Conservation (phyloP, 1,284 basidiomycete species). For the Uromyces viciae-fabae region DNA sequence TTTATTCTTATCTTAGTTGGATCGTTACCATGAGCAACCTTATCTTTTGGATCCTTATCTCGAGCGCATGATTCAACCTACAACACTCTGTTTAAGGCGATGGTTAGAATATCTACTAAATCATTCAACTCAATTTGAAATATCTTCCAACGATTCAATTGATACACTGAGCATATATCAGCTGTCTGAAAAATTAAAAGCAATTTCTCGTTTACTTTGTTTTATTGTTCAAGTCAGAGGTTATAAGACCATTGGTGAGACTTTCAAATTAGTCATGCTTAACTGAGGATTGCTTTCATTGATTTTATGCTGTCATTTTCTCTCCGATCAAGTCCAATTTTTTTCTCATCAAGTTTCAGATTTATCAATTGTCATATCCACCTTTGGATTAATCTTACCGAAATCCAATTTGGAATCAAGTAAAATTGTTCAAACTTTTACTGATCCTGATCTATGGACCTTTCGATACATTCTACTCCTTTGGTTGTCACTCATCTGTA, state of each 20-base stretch:
- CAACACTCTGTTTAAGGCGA: constrained; percentile 65
- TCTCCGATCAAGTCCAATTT: constrained; percentile 70
- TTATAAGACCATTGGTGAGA: constrained; percentile 84
- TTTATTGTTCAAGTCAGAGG: constrained; percentile 83
- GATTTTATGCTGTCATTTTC: background rate
- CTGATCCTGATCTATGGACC: constrained; percentile 63
- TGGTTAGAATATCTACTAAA: constrained; percentile 61
- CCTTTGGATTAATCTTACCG: constrained; percentile 59
- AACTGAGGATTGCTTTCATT: background rate
- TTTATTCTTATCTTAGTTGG: constrained; percentile 62
- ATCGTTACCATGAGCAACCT: constrained; percentile 86
- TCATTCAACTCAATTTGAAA: constrained; percentile 52
- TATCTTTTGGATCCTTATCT: constrained; percentile 94
- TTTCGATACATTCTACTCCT: constrained; percentile 78
- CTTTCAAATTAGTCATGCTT: constrained; percentile 1
- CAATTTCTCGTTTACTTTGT: constrained; percentile 69
- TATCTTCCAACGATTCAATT: constrained; percentile 53
- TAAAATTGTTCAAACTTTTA: constrained; percentile 43
- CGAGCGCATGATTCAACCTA: constrained; percentile 74
- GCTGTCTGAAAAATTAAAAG: constrained; percentile 55
- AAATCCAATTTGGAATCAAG: constrained; percentile 56
- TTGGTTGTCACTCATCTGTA: constrained; percentile 89
- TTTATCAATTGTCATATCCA: constrained; percentile 67
- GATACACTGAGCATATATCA: constrained; percentile 51
- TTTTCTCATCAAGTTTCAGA: constrained; percentile 86